Percentiles rank a stretch among this genome's conserved stretches.
Conservation (phyloP, 192 early-diverging fungal species). For the Backusella australiensis region DNA sequence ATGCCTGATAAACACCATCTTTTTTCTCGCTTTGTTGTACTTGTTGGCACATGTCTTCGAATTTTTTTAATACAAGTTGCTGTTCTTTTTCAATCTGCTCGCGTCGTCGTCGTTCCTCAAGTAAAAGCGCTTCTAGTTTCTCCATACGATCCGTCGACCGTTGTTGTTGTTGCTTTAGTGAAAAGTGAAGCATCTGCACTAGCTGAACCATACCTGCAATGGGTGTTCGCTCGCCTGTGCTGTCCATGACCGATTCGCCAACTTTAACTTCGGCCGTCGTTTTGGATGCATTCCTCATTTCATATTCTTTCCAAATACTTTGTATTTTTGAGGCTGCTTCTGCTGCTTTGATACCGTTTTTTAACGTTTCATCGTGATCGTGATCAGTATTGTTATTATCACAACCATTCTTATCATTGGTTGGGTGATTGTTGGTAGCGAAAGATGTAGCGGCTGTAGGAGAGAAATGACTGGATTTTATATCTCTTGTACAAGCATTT, state of each 20-base stretch:
- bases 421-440: not conserved
- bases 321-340: slow-evolving; percentile 7
- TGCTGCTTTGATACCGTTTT: not conserved
- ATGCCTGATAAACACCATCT: not conserved
- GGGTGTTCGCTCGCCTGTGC: slow-evolving; percentile 1
- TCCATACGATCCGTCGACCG: slow-evolving; percentile 7
- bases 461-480: not conserved
- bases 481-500: not conserved
- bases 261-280: not conserved
- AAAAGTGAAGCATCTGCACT: slow-evolving; percentile 18
- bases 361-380: not conserved
- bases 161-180: slow-evolving; percentile 20
- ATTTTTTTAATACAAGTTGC: slow-evolving; percentile 1
- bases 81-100: slow-evolving; percentile 7
- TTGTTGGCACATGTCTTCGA: slow-evolving; percentile 5
- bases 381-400: not conserved
- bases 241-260: not conserved
- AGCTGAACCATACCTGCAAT: slow-evolving; percentile 19
- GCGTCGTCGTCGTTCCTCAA: slow-evolving; percentile 9
- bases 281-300: slow-evolving; percentile 1
- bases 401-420: not conserved
- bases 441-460: not conserved
- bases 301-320: slow-evolving; percentile 13
- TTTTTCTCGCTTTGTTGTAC: not conserved
- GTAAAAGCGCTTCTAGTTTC: slow-evolving; percentile 10